A percentile compares a stretch with the other conserved stretches of the same genome.
Conservation (phyloP, 768 basidiomycete species). For the Termitomyces sp. region DNA sequence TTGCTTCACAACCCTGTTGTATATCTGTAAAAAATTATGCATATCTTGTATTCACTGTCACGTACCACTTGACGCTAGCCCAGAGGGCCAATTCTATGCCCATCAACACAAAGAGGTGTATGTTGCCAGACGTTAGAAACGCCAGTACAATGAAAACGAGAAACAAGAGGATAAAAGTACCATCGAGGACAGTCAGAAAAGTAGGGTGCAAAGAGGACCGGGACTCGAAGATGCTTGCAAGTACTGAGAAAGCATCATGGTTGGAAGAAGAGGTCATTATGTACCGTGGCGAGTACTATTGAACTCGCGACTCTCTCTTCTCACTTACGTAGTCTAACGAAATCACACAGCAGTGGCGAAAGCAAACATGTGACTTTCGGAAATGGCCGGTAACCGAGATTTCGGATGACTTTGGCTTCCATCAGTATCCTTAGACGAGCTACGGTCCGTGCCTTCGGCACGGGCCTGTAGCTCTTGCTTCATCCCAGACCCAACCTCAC, state of each 20-base stretch:
- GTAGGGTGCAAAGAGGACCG: conserved; percentile 75
- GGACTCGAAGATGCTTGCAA: conserved; percentile 62
- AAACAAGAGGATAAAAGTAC: conserved; percentile 55
- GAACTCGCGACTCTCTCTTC: too few relatives aligned
- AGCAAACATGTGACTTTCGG: too few relatives aligned
- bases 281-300: too few relatives aligned
- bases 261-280: background rate
- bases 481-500: too few relatives aligned
- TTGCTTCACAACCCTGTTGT: conserved; percentile 64
- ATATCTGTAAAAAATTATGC: conserved; percentile 12
- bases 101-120: conserved; percentile 67
- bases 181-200: conserved; percentile 64
- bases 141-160: conserved; percentile 57
- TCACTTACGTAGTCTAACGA: too few relatives aligned
- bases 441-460: too few relatives aligned
- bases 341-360: too few relatives aligned
- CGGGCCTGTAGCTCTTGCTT: too few relatives aligned
- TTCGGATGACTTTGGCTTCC: too few relatives aligned
- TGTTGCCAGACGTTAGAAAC: conserved; percentile 58
- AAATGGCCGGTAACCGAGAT: too few relatives aligned
- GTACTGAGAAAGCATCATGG: conserved; percentile 29
- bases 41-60: conserved; percentile 9
- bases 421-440: too few relatives aligned
- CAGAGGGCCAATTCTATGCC: conserved; percentile 66
- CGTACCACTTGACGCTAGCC: conserved; percentile 80